Conservation (phyloP, 371 early-diverging fungal genomes). For the Apophysomyces sp. region DNA sequence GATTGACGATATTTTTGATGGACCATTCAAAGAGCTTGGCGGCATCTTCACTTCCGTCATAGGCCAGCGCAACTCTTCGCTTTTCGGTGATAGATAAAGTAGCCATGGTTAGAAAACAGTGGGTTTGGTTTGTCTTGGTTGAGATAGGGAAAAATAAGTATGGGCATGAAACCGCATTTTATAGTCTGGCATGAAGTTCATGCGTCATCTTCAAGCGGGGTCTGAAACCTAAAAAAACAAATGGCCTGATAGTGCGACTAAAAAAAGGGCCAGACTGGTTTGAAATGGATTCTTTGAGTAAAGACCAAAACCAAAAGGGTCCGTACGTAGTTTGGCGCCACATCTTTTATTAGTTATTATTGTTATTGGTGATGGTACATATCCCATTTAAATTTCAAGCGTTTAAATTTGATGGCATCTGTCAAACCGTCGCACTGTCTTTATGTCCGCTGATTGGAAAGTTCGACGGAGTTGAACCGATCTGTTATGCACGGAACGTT, state of each 20-base stretch:
- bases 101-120: constrained; percentile 17
- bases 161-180: neutral
- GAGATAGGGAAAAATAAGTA: neutral
- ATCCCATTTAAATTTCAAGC: constrained; percentile 37
- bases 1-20: constrained; percentile 41
- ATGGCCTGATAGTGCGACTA: neutral
- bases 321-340: too few species aligned
- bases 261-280: neutral
- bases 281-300: neutral
- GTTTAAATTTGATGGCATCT: constrained; percentile 80
- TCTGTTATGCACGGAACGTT: constrained; percentile 91
- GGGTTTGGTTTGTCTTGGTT: too few species aligned
- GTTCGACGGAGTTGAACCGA: constrained; percentile 75
- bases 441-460: constrained; percentile 87
- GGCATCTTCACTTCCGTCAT: constrained; percentile 53
- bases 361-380: constrained; percentile 7
- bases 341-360: constrained; percentile 2
- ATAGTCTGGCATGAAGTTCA: neutral
- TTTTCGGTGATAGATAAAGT: constrained; percentile 42
- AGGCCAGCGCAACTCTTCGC: constrained; percentile 49
- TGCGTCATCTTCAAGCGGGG: constrained; percentile 4
- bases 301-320: neutral
- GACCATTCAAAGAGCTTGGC: constrained; percentile 48
- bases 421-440: constrained; percentile 77
- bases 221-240: neutral